Evolutionary conservation across 2,329 filamentous ascomycete genomes (phyloP), one percentile per base, ranked within the genome.

Genomic region (Exophiala sp.): DNA sequence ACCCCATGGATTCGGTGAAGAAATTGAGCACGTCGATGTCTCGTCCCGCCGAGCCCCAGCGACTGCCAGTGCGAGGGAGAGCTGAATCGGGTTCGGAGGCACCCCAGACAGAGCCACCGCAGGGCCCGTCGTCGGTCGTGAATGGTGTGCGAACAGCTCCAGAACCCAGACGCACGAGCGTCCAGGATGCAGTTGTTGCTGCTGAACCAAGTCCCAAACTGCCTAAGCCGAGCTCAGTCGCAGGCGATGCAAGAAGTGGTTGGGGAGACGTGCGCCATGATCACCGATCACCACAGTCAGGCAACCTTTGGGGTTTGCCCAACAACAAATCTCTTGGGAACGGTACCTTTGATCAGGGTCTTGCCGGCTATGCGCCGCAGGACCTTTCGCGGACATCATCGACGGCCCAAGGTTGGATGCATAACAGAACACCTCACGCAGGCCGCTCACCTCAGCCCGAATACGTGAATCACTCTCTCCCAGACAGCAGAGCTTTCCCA

Each of bases 321-420:
- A 73, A 72, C 59, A 76, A 79, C 54, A 74, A 76, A 58, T 75
- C 77, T 21, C 72, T 83, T 34, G 80, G 80, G 13, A 83, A 83
- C 64, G 80, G 80, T 23, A 81, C 79, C 1, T 83, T 83, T 58
- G 78, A 81, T 55, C 73, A 72, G 51, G 67, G 65, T 50, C 73
- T 78, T 47, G 69, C 70, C 27, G 70, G 71, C 34, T 76, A 75
- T 47, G 68, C 75, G 39, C 63, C 71, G 34, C 69, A 71, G 38
- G 67, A 73, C 51, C 56, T 70, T 50, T 65, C 72, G n/a, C 69
- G 70, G 50, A 65, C 72, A 27, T 63, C 65, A 40, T 62, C 72
- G 11, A 56, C 63, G 24, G 69, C 70, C 21, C 68, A 70, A 47
- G 57, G 58, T 8, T 61, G 59, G 59, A 55, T 59, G 53, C 58